Base-by-base conservation (phyloP, 2,329 filamentous ascomycete species). In the Zasmidium citrigriseum region DNA sequence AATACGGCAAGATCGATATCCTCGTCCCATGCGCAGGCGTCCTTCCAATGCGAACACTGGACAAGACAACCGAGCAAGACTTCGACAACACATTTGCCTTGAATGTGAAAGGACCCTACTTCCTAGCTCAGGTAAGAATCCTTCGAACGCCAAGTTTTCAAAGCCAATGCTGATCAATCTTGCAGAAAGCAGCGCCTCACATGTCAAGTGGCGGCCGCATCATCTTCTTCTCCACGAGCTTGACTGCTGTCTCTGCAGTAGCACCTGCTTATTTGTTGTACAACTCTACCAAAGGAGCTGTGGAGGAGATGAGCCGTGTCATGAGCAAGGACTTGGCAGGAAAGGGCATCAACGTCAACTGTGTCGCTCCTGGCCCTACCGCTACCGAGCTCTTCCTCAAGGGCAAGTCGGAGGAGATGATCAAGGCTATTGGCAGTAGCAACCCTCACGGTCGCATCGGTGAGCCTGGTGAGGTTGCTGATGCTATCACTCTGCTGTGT, bases 81-180 rank as follows among this genome's bases (percentile, higher is more conserved):
- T 86, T 81, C 65, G 82, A 85, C 62, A 61, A 58, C 7, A 72
- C 72, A 2, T 83, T 82, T 64, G 72, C 72, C 45, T 58, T 85
- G 34, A 86, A 86, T 67, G 82, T 86, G 55, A 86, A 85, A 67
- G 83, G 83, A 0, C 80, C 82, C 0, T 79, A 80, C 51, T 86
- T 86, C 60, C 70, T 86, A 2, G 76, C 70, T 10, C 53, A 46
- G 45, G 20, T 22, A 47, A 21, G 45, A n/a, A 5, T 11, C 20
- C 23, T 4, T 47, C n/a, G n/a, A n/a, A 18, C 45, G 7, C 45
- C 9, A 4, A 47, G 5, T 47, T n/a, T 41, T n/a, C 34, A 41
- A 16, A 11, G 18, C 14, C 22, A 4, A 47, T 22, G 20, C 45
- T 47, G 45, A 22, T 20, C 4, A 12, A 46, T 12, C 14, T 14